Evolutionary conservation across 2,329 filamentous ascomycete species (phyloP), one percentile per base, ranked within the genome.

Genomic region (Aureobasidium sp.): DNA sequence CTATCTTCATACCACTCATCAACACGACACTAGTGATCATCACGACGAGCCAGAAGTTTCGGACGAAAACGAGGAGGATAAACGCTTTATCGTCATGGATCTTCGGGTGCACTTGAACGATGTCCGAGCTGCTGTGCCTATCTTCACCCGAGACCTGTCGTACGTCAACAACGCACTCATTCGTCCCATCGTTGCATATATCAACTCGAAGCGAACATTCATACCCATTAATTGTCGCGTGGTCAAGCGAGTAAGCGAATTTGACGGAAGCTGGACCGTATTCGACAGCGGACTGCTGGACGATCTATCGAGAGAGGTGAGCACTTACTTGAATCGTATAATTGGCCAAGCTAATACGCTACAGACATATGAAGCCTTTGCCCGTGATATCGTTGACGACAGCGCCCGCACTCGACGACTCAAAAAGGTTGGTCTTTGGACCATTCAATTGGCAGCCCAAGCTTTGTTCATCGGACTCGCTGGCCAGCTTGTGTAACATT

Each of bases 371-470:
- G 86, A 93, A 69, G 94, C 94, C 0, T 97, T 99, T 75, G 92
- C 92, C 41, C 85, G 86, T 66, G 91, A 97, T 73, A 91, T 99
- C 36, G 87, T 92, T 65, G 90, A 97, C 69, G 89, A 97, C 69
- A 88, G 96, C 73, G 90, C 88, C 67, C 86, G 92, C 59, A 88
- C 91, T 68, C 83, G 93, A 56, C 83, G 94, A 48, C 88, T 99
- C 72, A 96, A 92, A 74, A 96, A 97, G 76, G 94, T 96, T 32
- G 94, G 94, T 36, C 87, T 97, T 70, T 99, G 94, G 94, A 96
- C 92, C 3, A 81, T 97, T 62, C 92, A 93, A 69, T 79, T 99
- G 63, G 90, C 93, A 7, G 89, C 93, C 8, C 94, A 99, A 73
- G 94, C 93, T 3, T 82, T 99, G 39, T 94, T 97, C 72, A 88